Evolutionary conservation across 2,329 filamentous ascomycete genomes (phyloP).

Genomic region (Emydomyces testavorans): DNA sequence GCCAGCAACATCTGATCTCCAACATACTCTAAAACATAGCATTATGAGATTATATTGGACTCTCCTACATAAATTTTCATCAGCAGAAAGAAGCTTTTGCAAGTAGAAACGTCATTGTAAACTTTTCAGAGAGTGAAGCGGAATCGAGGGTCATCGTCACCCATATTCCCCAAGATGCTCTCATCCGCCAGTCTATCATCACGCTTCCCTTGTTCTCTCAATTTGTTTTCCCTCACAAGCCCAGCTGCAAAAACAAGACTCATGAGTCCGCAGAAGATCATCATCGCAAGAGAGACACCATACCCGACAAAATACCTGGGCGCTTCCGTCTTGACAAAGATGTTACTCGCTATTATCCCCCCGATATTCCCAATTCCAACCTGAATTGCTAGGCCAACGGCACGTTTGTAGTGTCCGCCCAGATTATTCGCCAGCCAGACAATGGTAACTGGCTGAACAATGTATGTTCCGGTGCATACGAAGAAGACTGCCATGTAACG

Average conservation of each 20-base stretch:
- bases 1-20: too few species aligned
- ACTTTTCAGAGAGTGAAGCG: slow-evolving; percentile 23
- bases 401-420: slow-evolving; percentile 57
- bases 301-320: slow-evolving; percentile 57
- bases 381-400: slow-evolving; percentile 57
- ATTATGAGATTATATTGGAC: too few species aligned
- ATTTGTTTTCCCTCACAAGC: slow-evolving; percentile 24
- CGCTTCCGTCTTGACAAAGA: slow-evolving; percentile 51
- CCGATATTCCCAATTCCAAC: slow-evolving; percentile 61
- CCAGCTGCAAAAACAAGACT: slow-evolving; percentile 21
- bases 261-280: slow-evolving; percentile 22
- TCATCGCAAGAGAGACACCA: slow-evolving; percentile 47
- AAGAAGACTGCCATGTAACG: slow-evolving; percentile 53
- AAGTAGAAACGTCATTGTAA: background rate
- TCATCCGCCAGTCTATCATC: slow-evolving; percentile 21
- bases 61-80: background rate
- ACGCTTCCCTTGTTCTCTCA: slow-evolving; percentile 20
- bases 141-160: slow-evolving; percentile 28
- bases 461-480: slow-evolving; percentile 56
- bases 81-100: background rate
- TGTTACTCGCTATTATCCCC: slow-evolving; percentile 56
- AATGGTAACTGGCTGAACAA: slow-evolving; percentile 48
- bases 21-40: too few species aligned
- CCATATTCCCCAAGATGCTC: slow-evolving; percentile 24
- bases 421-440: slow-evolving; percentile 64